phyloP scores from a whole-genome alignment of 2,329 filamentous ascomycete species.

The Colletotrichum karsti region DNA sequence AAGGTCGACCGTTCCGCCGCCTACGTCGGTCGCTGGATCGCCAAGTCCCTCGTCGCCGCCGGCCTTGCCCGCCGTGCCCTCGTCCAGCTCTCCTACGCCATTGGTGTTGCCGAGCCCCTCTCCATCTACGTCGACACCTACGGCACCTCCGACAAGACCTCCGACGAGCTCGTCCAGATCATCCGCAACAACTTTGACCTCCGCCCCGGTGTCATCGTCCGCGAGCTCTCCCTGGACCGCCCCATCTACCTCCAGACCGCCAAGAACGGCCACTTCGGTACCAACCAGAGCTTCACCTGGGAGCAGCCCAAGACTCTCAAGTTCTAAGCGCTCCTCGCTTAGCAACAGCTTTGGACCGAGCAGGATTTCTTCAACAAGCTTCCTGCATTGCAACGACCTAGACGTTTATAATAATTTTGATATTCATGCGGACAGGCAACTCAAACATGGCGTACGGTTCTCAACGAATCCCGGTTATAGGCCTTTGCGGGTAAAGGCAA shows the following conservation, averaged over 20 bases:
- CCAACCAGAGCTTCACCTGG: slow-evolving; percentile 97
- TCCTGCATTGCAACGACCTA: slow-evolving; percentile 32
- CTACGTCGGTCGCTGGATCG: slow-evolving; percentile 98
- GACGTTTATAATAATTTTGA: slow-evolving; percentile 31
- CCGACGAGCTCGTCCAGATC: slow-evolving; percentile 94
- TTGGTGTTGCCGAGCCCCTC: slow-evolving; percentile 96
- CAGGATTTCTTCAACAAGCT: slow-evolving; percentile 32
- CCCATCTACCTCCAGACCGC: slow-evolving; percentile 98
- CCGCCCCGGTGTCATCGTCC: slow-evolving; percentile 97
- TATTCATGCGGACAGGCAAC: slow-evolving; percentile 29
- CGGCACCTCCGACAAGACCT: slow-evolving; percentile 89
- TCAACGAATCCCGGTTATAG: slow-evolving; percentile 32
- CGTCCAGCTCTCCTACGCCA: slow-evolving; percentile 99
- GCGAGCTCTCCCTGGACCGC: slow-evolving; percentile 92
- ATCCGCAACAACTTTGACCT: slow-evolving; percentile 97
- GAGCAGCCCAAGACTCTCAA: slow-evolving; percentile 97
- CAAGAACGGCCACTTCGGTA: slow-evolving; percentile 99
- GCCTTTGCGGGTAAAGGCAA: slow-evolving; percentile 31
- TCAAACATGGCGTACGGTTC: slow-evolving; percentile 32
- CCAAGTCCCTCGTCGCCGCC: slow-evolving; percentile 94
- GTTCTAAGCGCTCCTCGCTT: slow-evolving; percentile 68
- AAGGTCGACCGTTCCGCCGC: slow-evolving; percentile 99
- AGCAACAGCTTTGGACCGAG: slow-evolving; percentile 13
- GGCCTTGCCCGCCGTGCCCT: slow-evolving; percentile 91
- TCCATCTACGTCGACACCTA: slow-evolving; percentile 98